Conservation (phyloP, 2,329 filamentous ascomycete genomes). For the Cladophialophora immunda region DNA sequence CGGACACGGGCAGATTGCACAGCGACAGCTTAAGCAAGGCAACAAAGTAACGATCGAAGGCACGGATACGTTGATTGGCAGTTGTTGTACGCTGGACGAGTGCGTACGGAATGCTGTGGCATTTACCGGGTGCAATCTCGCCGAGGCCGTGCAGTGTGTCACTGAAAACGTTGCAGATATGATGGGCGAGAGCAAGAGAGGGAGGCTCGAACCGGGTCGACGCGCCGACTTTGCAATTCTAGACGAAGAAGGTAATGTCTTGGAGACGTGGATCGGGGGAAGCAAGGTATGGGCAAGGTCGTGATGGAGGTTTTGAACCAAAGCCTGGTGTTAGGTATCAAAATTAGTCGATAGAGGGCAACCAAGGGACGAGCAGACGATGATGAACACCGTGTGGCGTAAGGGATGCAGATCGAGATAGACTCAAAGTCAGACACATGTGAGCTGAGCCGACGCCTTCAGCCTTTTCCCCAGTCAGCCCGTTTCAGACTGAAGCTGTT, state of each 20-base stretch:
- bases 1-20: constrained; percentile 61
- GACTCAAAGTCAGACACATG: neutral
- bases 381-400: neutral
- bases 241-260: constrained; percentile 55
- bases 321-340: neutral
- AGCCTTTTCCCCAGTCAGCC: neutral
- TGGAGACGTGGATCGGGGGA: constrained; percentile 63
- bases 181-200: constrained; percentile 58
- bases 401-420: constrained; percentile 2
- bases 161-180: constrained; percentile 61
- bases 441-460: neutral
- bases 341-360: neutral
- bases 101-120: constrained; percentile 55
- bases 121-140: constrained; percentile 58
- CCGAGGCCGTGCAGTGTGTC: constrained; percentile 59
- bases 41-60: constrained; percentile 61
- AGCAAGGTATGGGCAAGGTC: constrained; percentile 50
- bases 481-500: neutral
- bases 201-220: constrained; percentile 55
- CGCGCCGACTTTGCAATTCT: constrained; percentile 61
- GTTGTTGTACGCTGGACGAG: constrained; percentile 60
- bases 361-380: neutral
- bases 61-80: constrained; percentile 63
- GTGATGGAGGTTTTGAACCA: neutral
- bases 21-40: constrained; percentile 59